Evolutionary conservation across 2,329 filamentous ascomycete genomes (phyloP).

Genomic region (Esteya vermicola): DNA sequence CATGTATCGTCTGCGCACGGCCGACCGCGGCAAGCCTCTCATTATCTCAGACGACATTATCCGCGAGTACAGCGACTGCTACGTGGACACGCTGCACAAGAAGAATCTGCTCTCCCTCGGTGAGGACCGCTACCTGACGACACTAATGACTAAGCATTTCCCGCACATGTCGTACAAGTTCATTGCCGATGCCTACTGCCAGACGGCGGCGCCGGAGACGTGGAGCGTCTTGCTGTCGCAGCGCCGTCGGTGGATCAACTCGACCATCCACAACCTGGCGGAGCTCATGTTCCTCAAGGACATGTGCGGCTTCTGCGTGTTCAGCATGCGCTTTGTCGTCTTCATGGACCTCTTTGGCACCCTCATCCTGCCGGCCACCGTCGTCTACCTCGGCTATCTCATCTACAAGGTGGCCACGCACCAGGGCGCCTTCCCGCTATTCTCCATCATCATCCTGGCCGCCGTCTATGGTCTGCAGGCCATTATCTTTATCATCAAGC

Average conservation of each 20-base stretch:
- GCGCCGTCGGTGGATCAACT: conserved; percentile 98
- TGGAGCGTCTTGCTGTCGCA: conserved; percentile 96
- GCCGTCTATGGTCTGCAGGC: conserved; percentile 92
- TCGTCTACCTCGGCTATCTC: conserved; percentile 73
- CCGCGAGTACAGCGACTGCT: conserved; percentile 72
- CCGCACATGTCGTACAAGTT: conserved; percentile 95
- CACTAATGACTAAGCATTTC: conserved; percentile 96
- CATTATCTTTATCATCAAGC: conserved; percentile 88
- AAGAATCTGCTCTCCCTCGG: conserved; percentile 91
- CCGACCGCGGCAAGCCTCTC: conserved; percentile 84
- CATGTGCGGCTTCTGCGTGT: conserved; percentile 97
- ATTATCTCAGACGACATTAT: conserved; percentile 87
- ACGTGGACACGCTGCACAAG: conserved; percentile 89
- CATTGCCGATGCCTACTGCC: conserved; percentile 79
- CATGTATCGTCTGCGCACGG: conserved; percentile 94
- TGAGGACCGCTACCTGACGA: conserved; percentile 95
- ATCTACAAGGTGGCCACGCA: conserved; percentile 62
- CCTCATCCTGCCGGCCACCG: conserved; percentile 79
- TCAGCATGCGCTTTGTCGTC: conserved; percentile 94
- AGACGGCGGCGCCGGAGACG: conserved; percentile 84
- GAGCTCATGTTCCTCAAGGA: conserved; percentile 85
- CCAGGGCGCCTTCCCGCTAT: conserved; percentile 63
- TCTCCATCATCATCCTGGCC: conserved; percentile 80
- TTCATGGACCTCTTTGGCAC: conserved; percentile 90
- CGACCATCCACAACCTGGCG: conserved; percentile 88